phyloP scores from a whole-genome alignment of 2,329 filamentous ascomycete species.

The Aspergillus melleus region DNA sequence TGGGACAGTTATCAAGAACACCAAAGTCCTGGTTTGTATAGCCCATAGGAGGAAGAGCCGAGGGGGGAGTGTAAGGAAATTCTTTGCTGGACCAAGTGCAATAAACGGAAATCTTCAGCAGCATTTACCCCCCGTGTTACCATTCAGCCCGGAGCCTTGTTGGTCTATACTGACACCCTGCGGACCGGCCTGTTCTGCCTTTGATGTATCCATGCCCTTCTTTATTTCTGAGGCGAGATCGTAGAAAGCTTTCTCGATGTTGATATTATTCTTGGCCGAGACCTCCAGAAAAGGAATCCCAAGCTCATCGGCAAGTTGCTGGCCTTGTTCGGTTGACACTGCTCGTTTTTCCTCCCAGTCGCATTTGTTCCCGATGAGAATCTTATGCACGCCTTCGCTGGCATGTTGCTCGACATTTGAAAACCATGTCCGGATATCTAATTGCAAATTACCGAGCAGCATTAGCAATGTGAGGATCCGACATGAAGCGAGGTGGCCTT shows the following conservation, averaged over 20 bases:
- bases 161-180: conserved; percentile 69
- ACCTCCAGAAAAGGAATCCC: conserved; percentile 98
- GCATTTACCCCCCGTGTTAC: conserved; percentile 67
- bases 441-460: conserved; percentile 10
- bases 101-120: conserved; percentile 55
- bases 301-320: conserved; percentile 90
- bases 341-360: conserved; percentile 99
- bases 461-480: conserved; percentile 9
- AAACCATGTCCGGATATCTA: conserved; percentile 99
- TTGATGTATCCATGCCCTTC: conserved; percentile 92
- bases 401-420: conserved; percentile 98
- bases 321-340: conserved; percentile 88
- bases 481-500: conserved; percentile 39
- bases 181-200: conserved; percentile 65
- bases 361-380: conserved; percentile 99
- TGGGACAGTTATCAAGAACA: neutral
- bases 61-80: conserved; percentile 6
- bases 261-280: conserved; percentile 98
- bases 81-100: conserved; percentile 9
- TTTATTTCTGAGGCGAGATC: conserved; percentile 95
- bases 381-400: conserved; percentile 98
- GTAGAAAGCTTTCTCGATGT: conserved; percentile 98
- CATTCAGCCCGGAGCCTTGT: conserved; percentile 52
- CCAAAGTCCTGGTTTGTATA: neutral
- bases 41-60: neutral